These are phyloP conservation scores for Isabelozyma heimii DNA, from an alignment of 805 yeast genomes.

Conservation along the genomic window DNA sequence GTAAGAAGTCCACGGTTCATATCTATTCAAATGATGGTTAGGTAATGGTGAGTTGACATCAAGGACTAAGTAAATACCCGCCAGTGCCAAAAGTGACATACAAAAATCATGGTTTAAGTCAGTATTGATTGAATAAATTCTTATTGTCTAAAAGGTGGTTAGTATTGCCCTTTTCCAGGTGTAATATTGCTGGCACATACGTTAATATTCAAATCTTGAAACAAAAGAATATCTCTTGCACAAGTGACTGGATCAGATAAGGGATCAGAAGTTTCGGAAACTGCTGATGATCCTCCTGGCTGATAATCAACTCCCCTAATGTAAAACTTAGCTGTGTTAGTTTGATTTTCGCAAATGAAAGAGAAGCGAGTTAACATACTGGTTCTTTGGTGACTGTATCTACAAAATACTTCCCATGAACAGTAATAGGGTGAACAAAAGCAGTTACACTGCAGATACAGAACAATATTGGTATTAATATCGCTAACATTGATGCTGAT, in stretches of 20 bases:
- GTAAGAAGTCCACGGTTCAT: slow-evolving; percentile 92
- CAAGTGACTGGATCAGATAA: slow-evolving; percentile 69
- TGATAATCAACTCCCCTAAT: slow-evolving; percentile 92
- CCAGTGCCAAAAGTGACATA: slow-evolving; percentile 86
- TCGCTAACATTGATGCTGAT: neutral
- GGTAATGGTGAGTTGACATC: slow-evolving; percentile 88
- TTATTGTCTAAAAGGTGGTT: slow-evolving; percentile 48
- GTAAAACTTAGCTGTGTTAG: slow-evolving; percentile 49
- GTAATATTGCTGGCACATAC: slow-evolving; percentile 20
- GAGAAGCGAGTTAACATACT: slow-evolving; percentile 32
- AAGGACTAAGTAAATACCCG: slow-evolving; percentile 86
- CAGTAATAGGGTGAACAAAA: slow-evolving; percentile 61
- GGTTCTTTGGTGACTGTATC: slow-evolving; percentile 75
- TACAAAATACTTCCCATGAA: slow-evolving; percentile 69
- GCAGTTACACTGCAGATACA: neutral
- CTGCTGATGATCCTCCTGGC: slow-evolving; percentile 91
- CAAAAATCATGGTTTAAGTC: slow-evolving; percentile 80
- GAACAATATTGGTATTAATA: neutral
- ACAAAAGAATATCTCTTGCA: slow-evolving; percentile 76
- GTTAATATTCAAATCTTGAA: slow-evolving; percentile 83
- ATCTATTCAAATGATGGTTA: slow-evolving; percentile 78
- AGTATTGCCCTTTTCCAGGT: neutral
- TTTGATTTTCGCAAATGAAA: neutral
- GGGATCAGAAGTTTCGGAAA: slow-evolving; percentile 60
- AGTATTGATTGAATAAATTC: slow-evolving; percentile 87